Percentiles rank a stretch among this genome's conserved stretches.
Conservation (phyloP, 208 protist genomes). For the Crithidia fasciculata region DNA sequence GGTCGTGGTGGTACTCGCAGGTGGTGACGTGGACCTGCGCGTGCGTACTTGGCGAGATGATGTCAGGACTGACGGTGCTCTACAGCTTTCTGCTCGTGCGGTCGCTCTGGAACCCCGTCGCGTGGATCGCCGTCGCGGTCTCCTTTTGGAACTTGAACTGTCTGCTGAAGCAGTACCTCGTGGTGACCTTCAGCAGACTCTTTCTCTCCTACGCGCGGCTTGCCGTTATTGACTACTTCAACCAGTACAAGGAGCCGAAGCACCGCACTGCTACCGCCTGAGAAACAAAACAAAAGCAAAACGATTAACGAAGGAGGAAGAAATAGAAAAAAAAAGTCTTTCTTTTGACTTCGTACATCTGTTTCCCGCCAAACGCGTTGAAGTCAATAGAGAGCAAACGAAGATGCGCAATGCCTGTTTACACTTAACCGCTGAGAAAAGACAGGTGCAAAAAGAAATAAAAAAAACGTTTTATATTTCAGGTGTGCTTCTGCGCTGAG, state of each 20-base stretch:
- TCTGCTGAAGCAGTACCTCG: constrained; percentile 50
- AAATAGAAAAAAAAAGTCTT: not conserved
- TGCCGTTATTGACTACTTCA: constrained; percentile 48
- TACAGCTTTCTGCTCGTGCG: constrained; percentile 35
- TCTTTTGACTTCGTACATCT: not conserved
- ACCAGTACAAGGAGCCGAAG: constrained; percentile 32
- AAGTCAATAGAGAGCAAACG: too few relatives aligned
- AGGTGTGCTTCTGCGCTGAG: too few relatives aligned
- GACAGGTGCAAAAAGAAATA: too few relatives aligned
- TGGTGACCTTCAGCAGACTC: constrained; percentile 34
- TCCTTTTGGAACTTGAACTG: constrained; percentile 51
- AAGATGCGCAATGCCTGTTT: too few relatives aligned
- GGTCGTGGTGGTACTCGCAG: constrained; percentile 51
- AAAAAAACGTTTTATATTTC: too few relatives aligned
- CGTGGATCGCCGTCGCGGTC: constrained; percentile 47
- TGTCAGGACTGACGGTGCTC: constrained; percentile 39
- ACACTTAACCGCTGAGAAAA: too few relatives aligned
- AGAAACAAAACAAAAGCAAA: not conserved
- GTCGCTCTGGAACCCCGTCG: constrained; percentile 40
- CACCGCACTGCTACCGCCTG: not conserved
- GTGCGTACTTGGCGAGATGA: constrained; percentile 37
- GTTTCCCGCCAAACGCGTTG: too few relatives aligned
- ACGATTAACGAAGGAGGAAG: too few relatives aligned
- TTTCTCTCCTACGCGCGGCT: constrained; percentile 38
- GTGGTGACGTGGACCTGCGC: constrained; percentile 47